phyloP scores from a whole-genome alignment of 805 yeast species.

The Metschnikowia rubicola region DNA sequence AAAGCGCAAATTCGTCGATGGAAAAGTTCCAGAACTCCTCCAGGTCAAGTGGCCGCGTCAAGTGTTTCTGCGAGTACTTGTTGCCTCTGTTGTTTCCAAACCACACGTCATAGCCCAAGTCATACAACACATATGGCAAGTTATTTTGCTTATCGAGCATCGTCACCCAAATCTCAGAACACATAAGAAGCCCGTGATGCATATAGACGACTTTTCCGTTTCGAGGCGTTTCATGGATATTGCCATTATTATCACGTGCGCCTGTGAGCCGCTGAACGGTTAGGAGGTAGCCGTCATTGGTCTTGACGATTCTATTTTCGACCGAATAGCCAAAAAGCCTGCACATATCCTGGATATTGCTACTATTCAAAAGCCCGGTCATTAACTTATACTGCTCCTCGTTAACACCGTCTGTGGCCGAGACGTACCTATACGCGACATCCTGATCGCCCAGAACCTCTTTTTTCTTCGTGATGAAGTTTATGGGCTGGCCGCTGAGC shows the following conservation, averaged over 20 bases:
- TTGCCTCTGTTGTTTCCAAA: slow-evolving; percentile 91
- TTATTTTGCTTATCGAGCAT: slow-evolving; percentile 38
- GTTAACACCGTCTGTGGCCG: slow-evolving; percentile 17
- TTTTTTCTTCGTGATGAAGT: slow-evolving; percentile 16
- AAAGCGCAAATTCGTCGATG: slow-evolving; percentile 84
- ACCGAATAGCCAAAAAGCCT: slow-evolving; percentile 61
- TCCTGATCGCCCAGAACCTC: slow-evolving; percentile 10
- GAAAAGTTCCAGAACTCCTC: slow-evolving; percentile 80
- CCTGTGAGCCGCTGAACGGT: slow-evolving; percentile 67
- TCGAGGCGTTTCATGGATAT: slow-evolving; percentile 3
- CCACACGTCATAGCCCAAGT: slow-evolving; percentile 91
- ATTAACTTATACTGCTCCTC: slow-evolving; percentile 27
- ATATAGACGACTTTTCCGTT: slow-evolving; percentile 61
- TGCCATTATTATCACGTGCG: slow-evolving; percentile 3
- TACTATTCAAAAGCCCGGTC: slow-evolving; percentile 43
- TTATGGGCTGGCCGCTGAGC: slow-evolving; percentile 27
- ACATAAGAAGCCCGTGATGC: slow-evolving; percentile 91
- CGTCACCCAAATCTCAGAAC: slow-evolving; percentile 71
- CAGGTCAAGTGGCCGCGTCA: slow-evolving; percentile 33
- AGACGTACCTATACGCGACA: slow-evolving; percentile 23
- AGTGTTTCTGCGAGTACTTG: slow-evolving; percentile 84
- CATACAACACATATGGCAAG: slow-evolving; percentile 73
- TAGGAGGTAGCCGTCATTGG: slow-evolving; percentile 72
- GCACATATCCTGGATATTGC: slow-evolving; percentile 63
- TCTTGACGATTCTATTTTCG: slow-evolving; percentile 74